These are phyloP conservation scores for Chrysanthemum seticuspe DNA, from an alignment of 129 eudicot species.

Conservation along the genomic window DNA sequence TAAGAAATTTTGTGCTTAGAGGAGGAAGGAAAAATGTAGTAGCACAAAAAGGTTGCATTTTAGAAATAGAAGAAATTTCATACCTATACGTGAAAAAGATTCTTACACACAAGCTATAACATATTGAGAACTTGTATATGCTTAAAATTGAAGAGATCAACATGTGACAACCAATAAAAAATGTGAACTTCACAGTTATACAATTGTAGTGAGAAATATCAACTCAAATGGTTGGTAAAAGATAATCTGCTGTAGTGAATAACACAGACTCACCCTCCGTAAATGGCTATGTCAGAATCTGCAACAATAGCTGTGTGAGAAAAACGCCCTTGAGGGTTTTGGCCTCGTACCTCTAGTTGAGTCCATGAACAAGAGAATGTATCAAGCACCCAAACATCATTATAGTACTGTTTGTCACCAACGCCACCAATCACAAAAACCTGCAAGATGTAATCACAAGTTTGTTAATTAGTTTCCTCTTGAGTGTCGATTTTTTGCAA, in stretches of 20 bases:
- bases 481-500: neutral
- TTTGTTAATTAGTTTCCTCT: neutral
- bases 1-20: no score
- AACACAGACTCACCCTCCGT: constrained; percentile 71
- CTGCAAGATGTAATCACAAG: constrained; percentile 34
- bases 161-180: no score
- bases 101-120: no score
- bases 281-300: constrained; percentile 63
- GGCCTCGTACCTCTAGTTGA: constrained; percentile 61
- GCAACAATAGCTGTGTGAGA: constrained; percentile 79
- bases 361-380: constrained; percentile 53
- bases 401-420: constrained; percentile 76
- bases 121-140: no score
- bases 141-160: no score
- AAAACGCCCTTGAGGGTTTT: constrained; percentile 85
- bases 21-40: no score
- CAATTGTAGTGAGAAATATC: no score
- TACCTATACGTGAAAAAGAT: no score
- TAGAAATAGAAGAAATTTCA: no score
- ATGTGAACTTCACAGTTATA: no score
- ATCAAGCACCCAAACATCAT: constrained; percentile 89
- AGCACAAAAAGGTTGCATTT: no score
- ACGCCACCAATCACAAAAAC: constrained; percentile 86
- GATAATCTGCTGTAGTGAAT: neutral
- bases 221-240: no score